Base-by-base conservation (phyloP, 768 basidiomycete species). In the Tylopilus plumbeoviolaceoides region DNA sequence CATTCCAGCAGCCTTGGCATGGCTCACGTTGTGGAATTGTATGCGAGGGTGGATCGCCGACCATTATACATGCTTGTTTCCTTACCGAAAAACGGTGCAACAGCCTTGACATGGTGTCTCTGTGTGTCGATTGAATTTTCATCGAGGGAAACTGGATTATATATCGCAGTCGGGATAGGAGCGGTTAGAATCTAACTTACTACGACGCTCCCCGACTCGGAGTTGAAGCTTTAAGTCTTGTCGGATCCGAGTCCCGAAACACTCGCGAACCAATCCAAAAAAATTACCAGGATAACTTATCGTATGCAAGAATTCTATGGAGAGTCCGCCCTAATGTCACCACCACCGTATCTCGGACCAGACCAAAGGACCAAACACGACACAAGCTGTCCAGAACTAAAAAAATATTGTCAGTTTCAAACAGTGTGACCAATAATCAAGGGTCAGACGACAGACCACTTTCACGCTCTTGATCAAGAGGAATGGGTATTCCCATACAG, bases 311-410 rank as follows among this genome's bases (percentile, higher is more conserved):
- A 40, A 33, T 15, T 54, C 44, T 46, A 55, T 30, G 20, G 38
- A 30, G 28, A 28, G 15, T 51, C 35, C 27, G 40, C 7, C 30
- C 23, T n/a, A 5, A 28, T 41, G 17, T 57, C 58, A 67, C 83
- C 85, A 88, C 85, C 85, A 89, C 27, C 84, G 74, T 28, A 95
- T 75, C 70, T 98, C 95, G 10, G 84, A 79, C 91, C 91, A 95
- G 10, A 98, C 69, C 27, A 95, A 75, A 0, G 95, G 95, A 9
- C 89, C 74, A 59, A 98, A 85, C 1, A 98, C 92, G n/a, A 92
- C 68, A 53, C 86, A 88, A 0, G 95, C 95, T 2, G 87, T 92
- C 82, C 85, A 95, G 68, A 98, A 88, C 89, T 93, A 64, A 15
- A 36, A n/a, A 43, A 47, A 17, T 17, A n/a, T 25, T 4, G 23